Evolutionary conservation across 805 yeast genomes (phyloP), one percentile per base, ranked within the genome.

Genomic region (Lipomyces kockii): DNA sequence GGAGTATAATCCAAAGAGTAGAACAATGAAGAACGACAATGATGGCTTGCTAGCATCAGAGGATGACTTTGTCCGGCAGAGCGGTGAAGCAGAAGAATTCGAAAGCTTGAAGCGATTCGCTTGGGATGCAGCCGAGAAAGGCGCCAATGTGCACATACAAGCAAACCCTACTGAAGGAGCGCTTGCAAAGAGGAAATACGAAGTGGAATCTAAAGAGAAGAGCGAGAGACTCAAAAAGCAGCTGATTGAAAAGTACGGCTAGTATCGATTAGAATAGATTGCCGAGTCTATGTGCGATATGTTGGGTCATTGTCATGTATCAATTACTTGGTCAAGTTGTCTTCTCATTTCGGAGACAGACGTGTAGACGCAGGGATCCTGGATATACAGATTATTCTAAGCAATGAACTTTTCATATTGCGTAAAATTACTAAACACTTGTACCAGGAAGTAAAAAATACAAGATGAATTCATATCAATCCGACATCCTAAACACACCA

Each of bases 61-160:
- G 14, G 73, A 69, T 46, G 73, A 69, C 35, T 73, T 73, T 39
- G 73, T 69, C 20, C 55, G 64, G 20, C 59, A 63, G 25, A 63
- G 83, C 2, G 89, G 87, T 5, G 90, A 87, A 68, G 90, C 89
- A 9, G 76, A 78, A 22, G 85, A 85, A 64, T 81, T 85, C 71
- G 83, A 83, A 63, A 78, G 80, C 61, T 72, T 84, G 74, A 85
- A 83, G 71, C 76, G 77, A 70, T 83, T 84, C 70, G 87, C 87
- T 0, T 84, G 87, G 81, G 82, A 80, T 12, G 77, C 75, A 3
- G 75, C 80, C 7, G 80, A 76, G 32, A 70, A 74, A 35, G 79
- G 80, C 2, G 49, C 67, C 27, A 77, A 76, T 51, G 63, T 78
- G 9, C 76, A 76, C 58, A 65, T 76, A 20, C 81, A 82, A 49